Evolutionary conservation across 768 basidiomycete species (phyloP), one percentile per base, ranked within the genome.

Genomic region (Gloeophyllum trabeum): DNA sequence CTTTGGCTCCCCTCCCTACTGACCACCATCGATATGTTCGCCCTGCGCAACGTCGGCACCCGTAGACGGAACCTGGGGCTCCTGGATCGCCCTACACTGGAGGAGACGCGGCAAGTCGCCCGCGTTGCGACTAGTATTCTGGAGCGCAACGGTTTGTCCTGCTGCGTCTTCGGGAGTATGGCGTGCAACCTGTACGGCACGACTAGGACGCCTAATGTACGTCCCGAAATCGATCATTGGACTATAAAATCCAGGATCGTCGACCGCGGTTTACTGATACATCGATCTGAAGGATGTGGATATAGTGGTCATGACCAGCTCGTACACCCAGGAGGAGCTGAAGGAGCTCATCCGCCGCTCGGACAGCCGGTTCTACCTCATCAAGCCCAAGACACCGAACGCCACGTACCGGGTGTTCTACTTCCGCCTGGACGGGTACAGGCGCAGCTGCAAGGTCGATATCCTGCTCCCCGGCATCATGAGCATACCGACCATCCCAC

Each of bases 371-470:
- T 73, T 70, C 48, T 64, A 57, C 48, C 58, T 66, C 43, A 51
- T 66, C 10, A 50, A 56, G 1, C 61, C 69, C 2, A 58, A 52
- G 26, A 60, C 67, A 46, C 62, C 61, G 5, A 40, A 24, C 0
- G 63, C 65, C n/a, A 64, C 66, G 0, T 68, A 70, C 53, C 51
- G 57, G 24, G 64, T 71, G 0, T 52, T 71, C 1, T 70, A 64
- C 61, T 69, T 61, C 51, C 43, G 50, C 12, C 47, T 64, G 10
- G 16, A 30, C 16, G 28, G 10, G 10, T 7, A 30, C 7, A 7
- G 28, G 28, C 44, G 40, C 12, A 16, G 2, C 3, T 61, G 58
- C 52, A 62, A 61, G 39, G 54, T 62, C 14, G 61, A 62, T 45
- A 51, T 62, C 40, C 53, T 62, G 13, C 37, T 56, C 24, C 58